Conservation (phyloP, 768 basidiomycete genomes). For the Boletellus ananas region DNA sequence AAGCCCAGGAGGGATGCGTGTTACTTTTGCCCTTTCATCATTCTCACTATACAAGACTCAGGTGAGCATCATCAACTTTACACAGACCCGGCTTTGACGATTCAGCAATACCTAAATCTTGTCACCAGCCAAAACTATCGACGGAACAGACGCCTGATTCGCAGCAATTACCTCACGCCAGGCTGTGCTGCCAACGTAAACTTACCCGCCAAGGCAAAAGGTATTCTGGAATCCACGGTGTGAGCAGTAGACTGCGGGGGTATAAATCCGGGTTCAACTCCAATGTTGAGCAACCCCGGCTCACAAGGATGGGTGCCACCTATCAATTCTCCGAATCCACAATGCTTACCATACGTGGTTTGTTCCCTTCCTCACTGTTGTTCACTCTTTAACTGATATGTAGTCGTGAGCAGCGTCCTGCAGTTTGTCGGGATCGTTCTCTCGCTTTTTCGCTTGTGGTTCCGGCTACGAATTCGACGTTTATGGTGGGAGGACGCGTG, state of each 20-base stretch:
- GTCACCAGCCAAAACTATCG: not conserved
- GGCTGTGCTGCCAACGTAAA: not conserved
- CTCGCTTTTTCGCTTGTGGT: conserved; percentile 17
- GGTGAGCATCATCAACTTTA: not conserved
- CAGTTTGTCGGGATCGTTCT: conserved; percentile 12
- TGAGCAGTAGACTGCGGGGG: not conserved
- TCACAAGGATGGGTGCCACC: conserved; percentile 1
- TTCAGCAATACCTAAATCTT: not conserved
- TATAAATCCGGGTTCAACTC: conserved; percentile 5
- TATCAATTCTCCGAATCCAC: conserved; percentile 14
- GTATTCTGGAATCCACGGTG: not conserved
- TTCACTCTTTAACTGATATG: conserved; percentile 2
- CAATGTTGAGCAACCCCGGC: not conserved
- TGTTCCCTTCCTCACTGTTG: not conserved
- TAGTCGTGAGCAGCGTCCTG: conserved; percentile 7
- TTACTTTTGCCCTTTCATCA: not conserved
- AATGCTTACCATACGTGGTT: conserved; percentile 11
- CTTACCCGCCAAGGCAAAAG: too few relatives aligned
- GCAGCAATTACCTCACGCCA: not conserved
- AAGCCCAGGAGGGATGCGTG: not conserved
- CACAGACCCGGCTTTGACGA: not conserved
- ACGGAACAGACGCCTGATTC: not conserved
- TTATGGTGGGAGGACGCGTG: conserved; percentile 25
- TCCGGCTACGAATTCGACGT: conserved; percentile 14
- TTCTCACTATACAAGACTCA: not conserved